Evolutionary conservation across 306 rosid species (phyloP), one percentile per base, ranked within the genome.

Genomic region (Cicer pinnatifidum): DNA sequence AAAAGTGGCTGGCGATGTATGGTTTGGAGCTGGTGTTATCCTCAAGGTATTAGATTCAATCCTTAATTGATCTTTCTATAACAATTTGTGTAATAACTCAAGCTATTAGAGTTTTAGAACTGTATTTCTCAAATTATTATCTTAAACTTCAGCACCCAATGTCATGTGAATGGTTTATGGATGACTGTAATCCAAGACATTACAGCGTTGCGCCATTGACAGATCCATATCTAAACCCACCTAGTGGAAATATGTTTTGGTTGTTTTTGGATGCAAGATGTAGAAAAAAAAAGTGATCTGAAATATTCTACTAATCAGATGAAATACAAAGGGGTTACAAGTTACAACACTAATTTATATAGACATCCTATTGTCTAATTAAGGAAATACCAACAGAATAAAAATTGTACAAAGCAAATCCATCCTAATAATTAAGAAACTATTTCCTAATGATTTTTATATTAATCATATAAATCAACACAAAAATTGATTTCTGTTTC

Each of bases 1-100:
- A 41, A 91, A 91, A 86, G 97, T 94, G 74, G 64, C 62, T n/a
- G 99, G 97, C 5, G 95, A 94, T 86, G 97, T 91, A 43, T 94
- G 87, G 90, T 94, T 94, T n/a, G 97, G 97, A 43, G 75, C 90
- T 73, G 82, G 85, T 12, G 82, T 94, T 72, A 33, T 76, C 81
- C 96, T 94, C 75, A 94, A 94, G 96, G 99, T 94, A 88, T 65
- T 43, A 33, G 15, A 78, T 67, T 11, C 62, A 9, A 40, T 43
- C 79, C 68, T 19, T 56, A 35, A 60, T 37, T 78, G 37, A n/a
- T 66, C 37, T 13, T 20, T 7, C 19, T 37, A 10, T 79, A 28
- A 17, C 46, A 12, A 46, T 45, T 52, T 43, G 10, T 48, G 37
- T 35, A 39, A 58, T 59, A 28, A 50, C 44, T 67, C 43, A 45